A percentile compares a stretch with the other conserved stretches of the same genome.
phyloP scores from a whole-genome alignment of 257 asterid genomes.

The Nicotiana sylvestris region DNA sequence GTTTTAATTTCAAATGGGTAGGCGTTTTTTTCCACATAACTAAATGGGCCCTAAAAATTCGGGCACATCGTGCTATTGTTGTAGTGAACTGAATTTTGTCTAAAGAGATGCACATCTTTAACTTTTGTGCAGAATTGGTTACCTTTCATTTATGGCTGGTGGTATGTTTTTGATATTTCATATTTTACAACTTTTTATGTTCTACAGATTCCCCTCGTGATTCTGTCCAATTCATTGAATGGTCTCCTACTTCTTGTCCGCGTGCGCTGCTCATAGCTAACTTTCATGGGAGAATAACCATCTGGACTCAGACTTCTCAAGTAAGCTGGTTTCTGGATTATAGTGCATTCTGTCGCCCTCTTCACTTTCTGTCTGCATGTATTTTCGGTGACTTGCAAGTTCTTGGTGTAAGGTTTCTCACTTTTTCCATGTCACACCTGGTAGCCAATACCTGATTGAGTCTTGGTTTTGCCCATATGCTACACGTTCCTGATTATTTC shows the following conservation, averaged over 20 bases:
- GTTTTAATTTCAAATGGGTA: not conserved
- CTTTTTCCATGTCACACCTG: not conserved
- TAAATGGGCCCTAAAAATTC: not conserved
- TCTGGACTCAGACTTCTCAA: constrained; percentile 97
- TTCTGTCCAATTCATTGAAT: constrained; percentile 93
- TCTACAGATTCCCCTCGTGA: constrained; percentile 94
- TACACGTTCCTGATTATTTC: constrained; percentile 4
- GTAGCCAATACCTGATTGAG: not conserved
- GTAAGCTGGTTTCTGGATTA: constrained; percentile 38
- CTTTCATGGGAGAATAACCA: constrained; percentile 91
- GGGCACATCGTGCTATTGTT: not conserved
- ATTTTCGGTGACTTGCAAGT: not conserved
- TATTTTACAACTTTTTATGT: constrained; percentile 12
- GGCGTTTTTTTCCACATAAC: not conserved
- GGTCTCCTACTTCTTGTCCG: constrained; percentile 94
- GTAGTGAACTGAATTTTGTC: not conserved
- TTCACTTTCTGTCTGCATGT: not conserved
- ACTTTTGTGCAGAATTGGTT: constrained; percentile 3
- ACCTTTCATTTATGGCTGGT: not conserved
- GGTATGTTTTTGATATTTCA: not conserved
- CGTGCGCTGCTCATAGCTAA: constrained; percentile 92
- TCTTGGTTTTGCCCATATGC: not conserved
- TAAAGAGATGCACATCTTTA: not conserved
- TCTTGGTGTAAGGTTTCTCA: not conserved
- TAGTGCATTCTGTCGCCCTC: not conserved